Conservation (phyloP, 2,329 filamentous ascomycete genomes). For the Monosporascus sp. region DNA sequence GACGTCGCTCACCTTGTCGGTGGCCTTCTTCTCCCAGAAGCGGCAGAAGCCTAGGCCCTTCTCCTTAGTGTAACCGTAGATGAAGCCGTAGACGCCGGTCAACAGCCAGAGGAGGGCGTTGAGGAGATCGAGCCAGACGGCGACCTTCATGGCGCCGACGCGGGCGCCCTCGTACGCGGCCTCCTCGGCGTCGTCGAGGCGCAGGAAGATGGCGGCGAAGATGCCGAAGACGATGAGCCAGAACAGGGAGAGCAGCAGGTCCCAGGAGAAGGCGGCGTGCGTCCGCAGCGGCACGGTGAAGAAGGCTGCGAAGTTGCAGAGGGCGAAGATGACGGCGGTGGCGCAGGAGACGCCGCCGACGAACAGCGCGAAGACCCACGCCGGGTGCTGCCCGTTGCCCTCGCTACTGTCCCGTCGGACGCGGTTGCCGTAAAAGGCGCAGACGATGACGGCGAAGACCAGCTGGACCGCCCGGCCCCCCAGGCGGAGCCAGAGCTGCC, state of each 20-base stretch:
- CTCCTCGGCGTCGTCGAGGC: conserved; percentile 40
- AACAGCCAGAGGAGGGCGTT: conserved; percentile 63
- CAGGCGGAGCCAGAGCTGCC: conserved; percentile 37
- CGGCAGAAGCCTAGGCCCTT: conserved; percentile 27
- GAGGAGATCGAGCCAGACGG: conserved; percentile 66
- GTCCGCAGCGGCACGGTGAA: conserved; percentile 11
- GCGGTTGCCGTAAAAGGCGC: conserved; percentile 63
- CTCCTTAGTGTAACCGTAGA: conserved; percentile 29
- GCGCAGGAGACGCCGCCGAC: conserved; percentile 50
- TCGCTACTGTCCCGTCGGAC: conserved; percentile 40
- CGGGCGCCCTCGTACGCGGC: conserved; percentile 29
- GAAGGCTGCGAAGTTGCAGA: conserved; percentile 21
- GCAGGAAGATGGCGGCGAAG: conserved; percentile 67
- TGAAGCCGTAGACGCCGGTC: conserved; percentile 35
- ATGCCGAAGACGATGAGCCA: conserved; percentile 68
- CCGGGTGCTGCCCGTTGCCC: conserved; percentile 39
- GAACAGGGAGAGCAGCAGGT: conserved; percentile 36
- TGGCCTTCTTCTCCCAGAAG: conserved; percentile 32
- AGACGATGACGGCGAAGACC: conserved; percentile 61
- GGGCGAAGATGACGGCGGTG: conserved; percentile 39
- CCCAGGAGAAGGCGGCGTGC: conserved; percentile 41
- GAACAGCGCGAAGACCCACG: conserved; percentile 61
- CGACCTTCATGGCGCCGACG: conserved; percentile 57
- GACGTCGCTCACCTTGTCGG: conserved; percentile 15
- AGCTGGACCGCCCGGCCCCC: conserved; percentile 63